These are phyloP conservation scores for Oldenlandia corymbosa DNA, from an alignment of 257 asterid genomes.

Conservation along the genomic window DNA sequence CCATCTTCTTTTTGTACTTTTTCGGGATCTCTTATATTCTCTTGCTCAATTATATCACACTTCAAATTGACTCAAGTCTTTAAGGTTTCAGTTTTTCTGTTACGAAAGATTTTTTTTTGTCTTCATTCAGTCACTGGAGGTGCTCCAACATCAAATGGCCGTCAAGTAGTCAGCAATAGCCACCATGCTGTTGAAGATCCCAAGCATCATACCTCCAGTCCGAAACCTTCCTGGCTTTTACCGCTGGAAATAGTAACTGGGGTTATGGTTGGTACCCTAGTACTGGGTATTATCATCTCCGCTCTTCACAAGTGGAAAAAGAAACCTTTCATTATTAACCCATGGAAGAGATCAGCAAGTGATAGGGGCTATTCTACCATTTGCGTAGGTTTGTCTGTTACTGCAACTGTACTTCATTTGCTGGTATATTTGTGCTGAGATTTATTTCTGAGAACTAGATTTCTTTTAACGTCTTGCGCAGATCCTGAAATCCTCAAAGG, in stretches of 20 bases:
- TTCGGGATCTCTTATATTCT: neutral
- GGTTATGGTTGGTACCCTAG: conserved; percentile 55
- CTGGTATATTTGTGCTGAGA: neutral
- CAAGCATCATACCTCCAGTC: conserved; percentile 36
- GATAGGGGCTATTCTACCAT: conserved; percentile 53
- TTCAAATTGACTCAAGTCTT: neutral
- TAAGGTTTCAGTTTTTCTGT: neutral
- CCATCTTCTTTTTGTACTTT: neutral
- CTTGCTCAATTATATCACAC: neutral
- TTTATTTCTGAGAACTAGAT: neutral
- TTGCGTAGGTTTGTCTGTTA: conserved; percentile 54
- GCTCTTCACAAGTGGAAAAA: conserved; percentile 56
- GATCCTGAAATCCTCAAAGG: conserved; percentile 73
- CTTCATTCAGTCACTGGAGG: conserved; percentile 29
- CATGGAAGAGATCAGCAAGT: conserved; percentile 86
- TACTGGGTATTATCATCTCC: conserved; percentile 52
- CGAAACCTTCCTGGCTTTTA: conserved; percentile 81
- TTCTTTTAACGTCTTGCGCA: conserved; percentile 18
- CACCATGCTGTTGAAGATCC: conserved; percentile 41
- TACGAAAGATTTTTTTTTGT: conserved; percentile 7
- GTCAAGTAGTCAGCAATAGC: conserved; percentile 31
- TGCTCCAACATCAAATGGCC: conserved; percentile 37
- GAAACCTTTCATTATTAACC: conserved; percentile 62
- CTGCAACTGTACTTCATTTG: neutral
- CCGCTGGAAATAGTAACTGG: conserved; percentile 75